These are phyloP conservation scores for Scytalidium lignicola DNA, from an alignment of 2,329 filamentous ascomycete species.

Conservation along the genomic window DNA sequence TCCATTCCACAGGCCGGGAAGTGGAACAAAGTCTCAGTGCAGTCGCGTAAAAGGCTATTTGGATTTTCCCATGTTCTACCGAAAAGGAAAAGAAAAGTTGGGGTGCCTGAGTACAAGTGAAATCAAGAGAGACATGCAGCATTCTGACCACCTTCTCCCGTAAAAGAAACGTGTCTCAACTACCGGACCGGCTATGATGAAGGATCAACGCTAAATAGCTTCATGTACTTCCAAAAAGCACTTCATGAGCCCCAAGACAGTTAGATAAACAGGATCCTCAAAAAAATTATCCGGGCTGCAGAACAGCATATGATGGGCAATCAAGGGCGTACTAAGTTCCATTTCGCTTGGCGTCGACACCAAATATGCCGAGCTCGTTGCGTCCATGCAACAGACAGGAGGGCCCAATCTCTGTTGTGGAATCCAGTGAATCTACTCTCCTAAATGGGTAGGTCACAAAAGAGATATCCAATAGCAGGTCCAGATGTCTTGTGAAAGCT, in stretches of 20 bases:
- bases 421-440: not conserved
- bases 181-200: not conserved
- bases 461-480: not conserved
- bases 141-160: not conserved
- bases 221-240: not conserved
- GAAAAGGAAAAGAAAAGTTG: not conserved
- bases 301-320: not conserved
- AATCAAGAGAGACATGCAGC: not conserved
- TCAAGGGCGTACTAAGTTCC: not conserved
- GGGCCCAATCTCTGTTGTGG: not conserved
- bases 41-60: not conserved
- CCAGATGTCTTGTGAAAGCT: not conserved
- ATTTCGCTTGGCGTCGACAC: not conserved
- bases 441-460: not conserved
- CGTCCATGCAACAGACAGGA: not conserved
- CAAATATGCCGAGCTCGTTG: not conserved
- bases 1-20: not conserved
- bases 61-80: not conserved
- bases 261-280: not conserved
- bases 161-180: not conserved
- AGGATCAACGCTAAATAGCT: not conserved
- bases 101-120: not conserved
- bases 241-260: not conserved
- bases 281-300: not conserved
- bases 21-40: not conserved